Evolutionary conservation across 768 basidiomycete species (phyloP), one percentile per base, ranked within the genome.

Genomic region (Hygrocybe coccinea): DNA sequence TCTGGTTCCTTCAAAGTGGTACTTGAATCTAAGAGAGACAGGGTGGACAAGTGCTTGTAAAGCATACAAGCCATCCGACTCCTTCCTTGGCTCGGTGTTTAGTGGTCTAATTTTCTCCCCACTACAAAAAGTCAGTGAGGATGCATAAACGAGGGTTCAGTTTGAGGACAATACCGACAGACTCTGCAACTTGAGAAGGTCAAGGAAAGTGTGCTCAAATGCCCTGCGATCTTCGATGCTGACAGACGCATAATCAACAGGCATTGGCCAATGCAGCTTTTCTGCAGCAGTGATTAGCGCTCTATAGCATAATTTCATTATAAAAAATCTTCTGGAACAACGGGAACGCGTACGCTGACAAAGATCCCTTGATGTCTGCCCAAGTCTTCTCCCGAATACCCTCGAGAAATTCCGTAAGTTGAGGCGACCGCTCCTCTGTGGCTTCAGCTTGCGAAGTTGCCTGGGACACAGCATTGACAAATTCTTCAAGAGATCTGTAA

Each of bases 1-100:
- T 35, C 92, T 78, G 15, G 81, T 76, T 0, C 89, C 84, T 55
- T 97, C 93, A 59, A 98, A 98, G 65, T 99, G 97, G 67, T 88
- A 99, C 63, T 88, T 91, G 76, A 97, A 99, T 17, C 97, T 82
- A 57, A 92, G 70, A 1, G 87, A 76, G 48, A 99, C 79, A 1
- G 95, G 90, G 43, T 86, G 84, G 3, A 92, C 80, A 15, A 99
- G 80, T 2, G 89, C 86, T 65, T 91, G 86, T 15, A 98, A 63
- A 1, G 97, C 82, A 69, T 95, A 95, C 34, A 97, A 65, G 0
- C 86, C 84, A 47, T 83, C 79, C 64, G 79, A 74, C 60, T 76
- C 74, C 8, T 59, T 59, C 24, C 52, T 56, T 34, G 47, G 62
- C 56, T 55, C 45, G 38, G 59, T 58, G 50, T 24, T 52, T 37